Base-by-base conservation (phyloP, 163 green algal genomes). In the Scenedesmus sp. region DNA sequence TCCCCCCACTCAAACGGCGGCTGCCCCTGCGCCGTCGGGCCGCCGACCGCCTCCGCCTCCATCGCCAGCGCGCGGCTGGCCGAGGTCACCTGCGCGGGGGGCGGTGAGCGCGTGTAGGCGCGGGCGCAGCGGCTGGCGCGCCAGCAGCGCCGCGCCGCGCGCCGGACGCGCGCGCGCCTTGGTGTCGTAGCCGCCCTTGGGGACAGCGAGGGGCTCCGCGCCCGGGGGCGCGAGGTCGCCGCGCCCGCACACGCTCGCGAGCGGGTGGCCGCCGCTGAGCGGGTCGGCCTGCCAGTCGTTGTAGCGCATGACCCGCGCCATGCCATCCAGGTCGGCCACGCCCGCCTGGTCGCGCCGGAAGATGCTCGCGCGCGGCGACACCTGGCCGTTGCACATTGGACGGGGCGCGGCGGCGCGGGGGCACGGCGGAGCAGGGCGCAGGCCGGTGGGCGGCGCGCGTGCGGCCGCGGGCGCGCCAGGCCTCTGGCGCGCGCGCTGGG, bases 271-370 rank as follows among this genome's bases (percentile, higher is more conserved):
- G 26, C 81, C 60, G 0, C 85, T 90, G 54, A 89, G 72, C 45
- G 83, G 75, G 77, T 96, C 91, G 10, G 70, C 56, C 53, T 72
- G 28, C 62, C 66, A 96, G 71, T 87, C 76, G 81, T 96, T 96
- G 79, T 87, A 90, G 3, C 91, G 82, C 91, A 96, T 93, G 7
- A 94, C 48, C 11, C 36, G 42, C 83, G 91, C 86, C 48, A 95
- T 76, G 15, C 70, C 65, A 0, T 84, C 78, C 29, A 96, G 50
- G 31, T 76, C 64, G 5, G 28, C 26, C 0, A 91, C 82, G 0
- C 31, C 36, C 20, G 45, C 72, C 63, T 92, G 80, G 72, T 94
- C 86, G 13, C 91, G 84, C 4, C 85, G 71, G 80, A 92, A 94
- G 54, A 94, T 88, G 13, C 83, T 60, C 18, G 89, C 85, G 56